A percentile compares a stretch with the other conserved stretches of the same genome.
Conservation (phyloP, 352 stramenopile species). For the Phytophthora megakarya region DNA sequence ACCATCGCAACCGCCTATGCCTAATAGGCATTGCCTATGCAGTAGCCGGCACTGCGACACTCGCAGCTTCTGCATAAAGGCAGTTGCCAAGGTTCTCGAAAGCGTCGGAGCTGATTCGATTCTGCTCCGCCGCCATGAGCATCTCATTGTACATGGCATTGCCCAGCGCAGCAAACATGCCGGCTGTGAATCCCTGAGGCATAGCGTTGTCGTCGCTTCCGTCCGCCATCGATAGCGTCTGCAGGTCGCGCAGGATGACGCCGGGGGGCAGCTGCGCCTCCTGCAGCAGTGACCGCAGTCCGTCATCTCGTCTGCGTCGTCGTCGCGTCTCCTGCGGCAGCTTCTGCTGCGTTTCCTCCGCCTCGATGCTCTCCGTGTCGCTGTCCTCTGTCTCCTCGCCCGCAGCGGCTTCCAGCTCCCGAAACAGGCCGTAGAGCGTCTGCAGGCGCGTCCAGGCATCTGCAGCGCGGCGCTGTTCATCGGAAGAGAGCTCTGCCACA, state of each 20-base stretch:
- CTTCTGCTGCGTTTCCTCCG: not conserved
- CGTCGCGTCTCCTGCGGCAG: constrained; percentile 3
- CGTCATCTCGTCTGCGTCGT: constrained; percentile 41
- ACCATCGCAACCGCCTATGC: not conserved
- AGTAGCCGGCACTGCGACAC: constrained; percentile 52
- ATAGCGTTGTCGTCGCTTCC: constrained; percentile 36
- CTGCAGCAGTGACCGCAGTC: constrained; percentile 55
- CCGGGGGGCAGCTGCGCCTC: constrained; percentile 38
- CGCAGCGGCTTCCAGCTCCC: constrained; percentile 33
- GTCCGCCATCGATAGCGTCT: constrained; percentile 43
- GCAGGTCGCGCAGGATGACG: constrained; percentile 58
- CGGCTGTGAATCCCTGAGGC: constrained; percentile 70
- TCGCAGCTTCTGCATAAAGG: constrained; percentile 52
- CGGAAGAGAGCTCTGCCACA: constrained; percentile 36
- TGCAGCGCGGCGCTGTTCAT: constrained; percentile 57
- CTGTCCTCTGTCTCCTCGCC: constrained; percentile 31
- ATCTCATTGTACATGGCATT: constrained; percentile 77
- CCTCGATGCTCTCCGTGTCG: constrained; percentile 25
- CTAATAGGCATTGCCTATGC: too few species aligned
- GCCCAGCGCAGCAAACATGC: constrained; percentile 73
- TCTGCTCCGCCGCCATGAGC: constrained; percentile 46
- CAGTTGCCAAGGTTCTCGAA: constrained; percentile 60
- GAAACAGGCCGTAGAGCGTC: constrained; percentile 67
- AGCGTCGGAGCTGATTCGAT: constrained; percentile 50
- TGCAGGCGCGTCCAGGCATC: constrained; percentile 64